These are phyloP conservation scores for Zymoseptoria pseudotritici DNA, from an alignment of 2,329 filamentous ascomycete species.

Conservation along the genomic window DNA sequence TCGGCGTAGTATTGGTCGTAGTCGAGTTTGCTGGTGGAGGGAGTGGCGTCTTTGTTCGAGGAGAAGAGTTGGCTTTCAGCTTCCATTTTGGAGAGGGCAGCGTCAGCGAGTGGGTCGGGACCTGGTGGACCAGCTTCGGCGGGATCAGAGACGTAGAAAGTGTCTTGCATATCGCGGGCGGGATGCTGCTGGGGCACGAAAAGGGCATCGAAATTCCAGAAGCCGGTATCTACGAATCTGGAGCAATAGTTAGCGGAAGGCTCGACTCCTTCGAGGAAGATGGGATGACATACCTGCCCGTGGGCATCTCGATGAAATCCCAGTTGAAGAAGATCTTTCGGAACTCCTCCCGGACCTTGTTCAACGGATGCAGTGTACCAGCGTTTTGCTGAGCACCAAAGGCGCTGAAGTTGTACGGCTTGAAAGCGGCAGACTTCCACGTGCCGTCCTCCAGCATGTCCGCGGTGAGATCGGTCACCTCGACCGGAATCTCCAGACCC, in stretches of 20 bases:
- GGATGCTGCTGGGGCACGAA: constrained; percentile 98
- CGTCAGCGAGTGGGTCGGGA: constrained; percentile 45
- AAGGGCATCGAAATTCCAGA: constrained; percentile 98
- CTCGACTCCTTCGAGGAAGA: constrained; percentile 35
- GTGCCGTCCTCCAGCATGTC: constrained; percentile 84
- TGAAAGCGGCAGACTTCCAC: constrained; percentile 91
- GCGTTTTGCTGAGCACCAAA: constrained; percentile 52
- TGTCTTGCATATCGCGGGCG: constrained; percentile 93
- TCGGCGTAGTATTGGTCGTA: constrained; percentile 86
- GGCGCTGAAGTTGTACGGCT: constrained; percentile 71
- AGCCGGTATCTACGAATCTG: constrained; percentile 84
- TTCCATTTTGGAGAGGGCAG: constrained; percentile 44
- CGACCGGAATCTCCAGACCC: constrained; percentile 77
- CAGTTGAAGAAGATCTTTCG: constrained; percentile 98
- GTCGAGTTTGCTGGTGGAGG: constrained; percentile 41
- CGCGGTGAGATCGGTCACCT: constrained; percentile 89
- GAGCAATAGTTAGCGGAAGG: constrained; percentile 3
- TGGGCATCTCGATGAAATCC: constrained; percentile 98
- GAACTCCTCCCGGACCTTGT: constrained; percentile 94
- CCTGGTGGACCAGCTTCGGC: constrained; percentile 61
- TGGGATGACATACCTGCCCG: constrained; percentile 52
- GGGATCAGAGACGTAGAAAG: constrained; percentile 95
- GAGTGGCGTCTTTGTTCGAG: constrained; percentile 32
- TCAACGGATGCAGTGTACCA: constrained; percentile 53
- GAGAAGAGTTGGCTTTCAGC: constrained; percentile 40